Conservation (phyloP, 108 stramenopile species). For the Chaetoceros tenuissimus region DNA sequence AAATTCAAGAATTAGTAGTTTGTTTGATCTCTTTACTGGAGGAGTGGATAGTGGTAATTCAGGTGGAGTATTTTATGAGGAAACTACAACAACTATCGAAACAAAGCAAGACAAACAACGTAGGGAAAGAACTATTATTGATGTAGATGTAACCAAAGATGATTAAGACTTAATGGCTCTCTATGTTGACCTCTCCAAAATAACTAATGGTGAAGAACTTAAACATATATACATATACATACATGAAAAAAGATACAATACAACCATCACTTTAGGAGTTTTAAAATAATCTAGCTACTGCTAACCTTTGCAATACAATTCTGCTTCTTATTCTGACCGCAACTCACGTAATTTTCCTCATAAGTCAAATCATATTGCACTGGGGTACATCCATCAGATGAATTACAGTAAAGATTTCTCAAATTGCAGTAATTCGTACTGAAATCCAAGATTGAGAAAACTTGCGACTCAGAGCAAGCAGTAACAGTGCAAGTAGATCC, state of each 20-base stretch:
- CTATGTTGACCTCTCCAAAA: no score
- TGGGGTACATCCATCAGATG: not conserved
- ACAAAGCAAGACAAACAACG: slow-evolving; percentile 22
- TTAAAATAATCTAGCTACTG: no score
- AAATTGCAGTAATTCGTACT: not conserved
- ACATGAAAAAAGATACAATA: no score
- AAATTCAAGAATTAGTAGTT: slow-evolving; percentile 13
- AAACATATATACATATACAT: no score
- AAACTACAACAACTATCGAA: slow-evolving; percentile 5
- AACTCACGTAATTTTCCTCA: not conserved
- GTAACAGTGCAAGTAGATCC: not conserved
- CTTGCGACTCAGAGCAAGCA: not conserved
- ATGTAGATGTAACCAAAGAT: slow-evolving; percentile 65
- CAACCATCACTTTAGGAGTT: no score
- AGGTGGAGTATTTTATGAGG: slow-evolving; percentile 1
- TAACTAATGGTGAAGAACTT: no score
- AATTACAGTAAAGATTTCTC: not conserved
- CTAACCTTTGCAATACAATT: not conserved
- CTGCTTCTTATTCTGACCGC: not conserved
- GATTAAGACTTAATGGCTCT: slow-evolving; percentile 11
- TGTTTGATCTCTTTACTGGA: slow-evolving; percentile 30
- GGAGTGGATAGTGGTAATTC: slow-evolving; percentile 16
- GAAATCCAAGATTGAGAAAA: not conserved
- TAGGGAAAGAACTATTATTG: slow-evolving; percentile 56
- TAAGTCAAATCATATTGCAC: not conserved